phyloP scores from a whole-genome alignment of 2,329 filamentous ascomycete genomes.

The Sclerotinia sclerotiorum region DNA sequence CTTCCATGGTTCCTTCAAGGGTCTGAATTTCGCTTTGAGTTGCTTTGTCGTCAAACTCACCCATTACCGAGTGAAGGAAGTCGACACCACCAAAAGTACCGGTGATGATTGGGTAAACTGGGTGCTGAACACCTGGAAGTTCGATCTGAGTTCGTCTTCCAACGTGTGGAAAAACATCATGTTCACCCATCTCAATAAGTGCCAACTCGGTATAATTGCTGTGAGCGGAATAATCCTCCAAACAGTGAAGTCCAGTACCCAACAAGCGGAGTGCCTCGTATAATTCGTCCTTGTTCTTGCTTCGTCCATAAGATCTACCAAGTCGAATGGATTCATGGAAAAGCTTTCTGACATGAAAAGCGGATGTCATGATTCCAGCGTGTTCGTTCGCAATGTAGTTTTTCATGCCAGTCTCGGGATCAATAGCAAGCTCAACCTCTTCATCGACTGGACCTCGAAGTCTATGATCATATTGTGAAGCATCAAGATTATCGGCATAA shows the following conservation, averaged over 20 bases:
- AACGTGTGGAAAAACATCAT: conserved; percentile 81
- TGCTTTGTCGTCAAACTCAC: conserved; percentile 80
- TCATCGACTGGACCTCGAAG: conserved; percentile 83
- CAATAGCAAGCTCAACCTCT: conserved; percentile 72
- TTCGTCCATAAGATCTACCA: conserved; percentile 69
- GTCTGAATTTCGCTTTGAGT: conserved; percentile 89
- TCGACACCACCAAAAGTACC: conserved; percentile 95
- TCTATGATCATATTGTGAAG: conserved; percentile 74
- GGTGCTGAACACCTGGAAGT: conserved; percentile 62
- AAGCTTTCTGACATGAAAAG: conserved; percentile 71
- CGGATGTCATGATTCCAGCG: conserved; percentile 76
- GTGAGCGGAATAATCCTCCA: conserved; percentile 91
- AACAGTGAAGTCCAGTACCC: conserved; percentile 84
- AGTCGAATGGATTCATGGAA: conserved; percentile 75
- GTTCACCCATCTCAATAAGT: conserved; percentile 81
- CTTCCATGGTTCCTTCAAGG: conserved; percentile 77
- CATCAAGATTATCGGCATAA: conserved; percentile 87
- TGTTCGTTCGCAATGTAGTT: conserved; percentile 92
- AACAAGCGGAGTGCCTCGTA: conserved; percentile 84
- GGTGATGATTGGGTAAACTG: conserved; percentile 81
- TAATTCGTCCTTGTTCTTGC: conserved; percentile 70
- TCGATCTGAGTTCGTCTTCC: conserved; percentile 70
- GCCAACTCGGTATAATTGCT: conserved; percentile 91
- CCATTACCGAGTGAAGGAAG: conserved; percentile 84
- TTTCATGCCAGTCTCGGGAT: conserved; percentile 76